Base-by-base conservation (phyloP, 2,329 filamentous ascomycete species). In the Pseudodiploospora longispora region DNA sequence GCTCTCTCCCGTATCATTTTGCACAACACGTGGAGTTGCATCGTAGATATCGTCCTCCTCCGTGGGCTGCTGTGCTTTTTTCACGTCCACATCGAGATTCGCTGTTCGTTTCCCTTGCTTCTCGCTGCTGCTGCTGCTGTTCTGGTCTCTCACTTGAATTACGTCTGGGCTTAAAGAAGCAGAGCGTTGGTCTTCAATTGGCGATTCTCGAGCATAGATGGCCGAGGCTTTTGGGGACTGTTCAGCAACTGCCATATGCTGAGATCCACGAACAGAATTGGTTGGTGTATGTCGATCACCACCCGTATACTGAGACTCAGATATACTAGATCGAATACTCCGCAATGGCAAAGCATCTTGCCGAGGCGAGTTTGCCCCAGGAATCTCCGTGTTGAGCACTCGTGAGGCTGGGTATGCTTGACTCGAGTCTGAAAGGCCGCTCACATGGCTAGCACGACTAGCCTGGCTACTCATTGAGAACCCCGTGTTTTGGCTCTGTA, bases 21-120 rank as follows among this genome's bases (percentile, higher is more conserved):
- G 41, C 6, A 42, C 50, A 28, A 55, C 39, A 27, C 52, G 48
- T 3, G 64, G 63, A 27, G 56, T 60, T 10, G 62, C 60, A 31
- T 59, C 54, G 49, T 68, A 66, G 6, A 68, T 50, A 43, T 65
- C 58, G 6, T 64, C 59, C 19, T 57, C 54, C 19, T 57, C 54
- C 27, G 50, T 51, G 6, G 41, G 39, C 39, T 50, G 38, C 36
- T 50, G 43, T 10, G 50, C 48, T 33, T 44, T 48, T 9, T 38
- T 36, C 8, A 47, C 39, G 32, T 48, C 48, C 32, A 44, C 38
- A 27, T 27, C 45, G 6, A 44, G 41, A 6, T 44, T 38, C 32
- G 32, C 8, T 3, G 19, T 19, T 19, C 19, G 19, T 19, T 19
- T 19, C 19, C 19, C 19, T 19, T 19, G 19, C 19, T 34, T 34